phyloP scores from a whole-genome alignment of 1,284 basidiomycete species.

The Leccinum fuscescens region DNA sequence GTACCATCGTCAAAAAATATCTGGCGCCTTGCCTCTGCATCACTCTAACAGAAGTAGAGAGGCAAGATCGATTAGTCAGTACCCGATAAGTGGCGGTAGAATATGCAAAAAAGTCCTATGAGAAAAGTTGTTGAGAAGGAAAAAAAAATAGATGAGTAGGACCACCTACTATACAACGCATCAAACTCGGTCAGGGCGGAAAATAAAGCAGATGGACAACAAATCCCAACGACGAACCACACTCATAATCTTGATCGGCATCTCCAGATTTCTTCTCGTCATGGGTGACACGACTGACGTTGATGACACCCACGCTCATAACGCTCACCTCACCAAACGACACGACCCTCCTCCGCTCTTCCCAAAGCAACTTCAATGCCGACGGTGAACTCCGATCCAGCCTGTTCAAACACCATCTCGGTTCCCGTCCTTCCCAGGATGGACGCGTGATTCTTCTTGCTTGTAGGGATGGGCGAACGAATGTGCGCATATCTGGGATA shows the following conservation, averaged over 20 bases:
- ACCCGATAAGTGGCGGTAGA: constrained; percentile 1
- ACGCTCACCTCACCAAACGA: constrained; percentile 27
- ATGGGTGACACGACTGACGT: background rate
- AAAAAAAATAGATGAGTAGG: background rate
- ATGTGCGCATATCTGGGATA: constrained; percentile 31
- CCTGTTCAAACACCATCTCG: constrained; percentile 30
- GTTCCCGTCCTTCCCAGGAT: constrained; percentile 17
- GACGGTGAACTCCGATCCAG: constrained; percentile 29
- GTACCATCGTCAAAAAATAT: constrained; percentile 4
- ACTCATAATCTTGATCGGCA: background rate
- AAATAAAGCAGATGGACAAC: no score
- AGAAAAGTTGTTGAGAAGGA: background rate
- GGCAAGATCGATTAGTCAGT: constrained; percentile 16
- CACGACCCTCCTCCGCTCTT: constrained; percentile 33
- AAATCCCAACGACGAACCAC: no score
- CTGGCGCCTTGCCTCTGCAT: constrained; percentile 4
- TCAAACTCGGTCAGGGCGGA: no score
- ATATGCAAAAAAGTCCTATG: background rate
- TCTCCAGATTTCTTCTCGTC: constrained; percentile 6
- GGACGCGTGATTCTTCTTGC: constrained; percentile 15
- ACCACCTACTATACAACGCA: background rate
- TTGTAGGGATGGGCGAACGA: constrained; percentile 8
- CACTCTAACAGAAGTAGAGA: background rate
- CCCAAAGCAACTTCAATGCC: constrained; percentile 34
- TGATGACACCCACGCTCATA: background rate